A percentile compares a stretch with the other conserved stretches of the same genome.
Conservation (phyloP, 2,329 filamentous ascomycete genomes). For the Penicillium italicum region DNA sequence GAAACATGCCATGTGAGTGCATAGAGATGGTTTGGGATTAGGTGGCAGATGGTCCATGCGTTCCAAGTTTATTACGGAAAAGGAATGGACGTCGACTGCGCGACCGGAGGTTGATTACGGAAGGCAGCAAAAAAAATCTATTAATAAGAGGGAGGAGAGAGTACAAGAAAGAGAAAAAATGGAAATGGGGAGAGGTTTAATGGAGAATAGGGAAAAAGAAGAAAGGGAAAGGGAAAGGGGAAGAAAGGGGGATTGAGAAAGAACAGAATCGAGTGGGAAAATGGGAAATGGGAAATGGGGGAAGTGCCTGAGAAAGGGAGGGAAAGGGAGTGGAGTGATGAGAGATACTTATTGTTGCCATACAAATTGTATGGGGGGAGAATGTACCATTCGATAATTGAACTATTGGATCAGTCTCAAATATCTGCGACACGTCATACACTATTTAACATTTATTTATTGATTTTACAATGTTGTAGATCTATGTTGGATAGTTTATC, state of each 20-base stretch:
- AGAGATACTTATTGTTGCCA: conserved; percentile 8
- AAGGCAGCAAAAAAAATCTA: conserved; percentile 9
- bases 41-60: conserved; percentile 17
- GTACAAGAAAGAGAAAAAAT: conserved; percentile 8
- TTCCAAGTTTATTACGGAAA: conserved; percentile 11
- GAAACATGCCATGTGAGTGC: conserved; percentile 49
- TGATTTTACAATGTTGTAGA: too few relatives aligned
- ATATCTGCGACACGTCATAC: conserved; percentile 8
- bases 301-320: too few relatives aligned
- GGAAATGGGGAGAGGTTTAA: conserved; percentile 1
- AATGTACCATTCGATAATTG: neutral
- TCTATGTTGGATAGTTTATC: too few relatives aligned
- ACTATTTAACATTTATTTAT: neutral
- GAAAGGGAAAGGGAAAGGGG: conserved; percentile 3
- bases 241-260: neutral
- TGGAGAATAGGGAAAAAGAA: conserved; percentile 9
- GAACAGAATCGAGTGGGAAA: neutral
- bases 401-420: conserved; percentile 8
- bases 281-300: too few relatives aligned
- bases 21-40: conserved; percentile 16
- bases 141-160: conserved; percentile 11
- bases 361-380: neutral
- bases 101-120: conserved; percentile 21
- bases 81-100: conserved; percentile 25
- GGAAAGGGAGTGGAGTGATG: conserved; percentile 2